phyloP scores from a whole-genome alignment of 2,329 filamentous ascomycete species.

The Cryphonectria nitschkei region DNA sequence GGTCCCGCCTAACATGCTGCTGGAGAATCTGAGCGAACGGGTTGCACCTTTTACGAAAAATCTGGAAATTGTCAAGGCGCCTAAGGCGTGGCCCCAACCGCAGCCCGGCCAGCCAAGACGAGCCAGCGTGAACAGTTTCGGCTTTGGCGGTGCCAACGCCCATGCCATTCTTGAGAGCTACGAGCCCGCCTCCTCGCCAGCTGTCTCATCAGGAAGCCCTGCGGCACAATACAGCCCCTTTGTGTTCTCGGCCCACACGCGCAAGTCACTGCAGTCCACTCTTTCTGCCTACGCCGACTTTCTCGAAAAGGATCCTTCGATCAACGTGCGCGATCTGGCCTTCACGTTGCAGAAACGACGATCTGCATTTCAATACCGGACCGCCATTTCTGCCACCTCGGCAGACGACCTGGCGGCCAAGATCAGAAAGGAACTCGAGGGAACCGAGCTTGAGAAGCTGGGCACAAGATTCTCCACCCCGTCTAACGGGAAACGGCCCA shows the following conservation, averaged over 20 bases:
- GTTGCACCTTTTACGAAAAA: conserved; percentile 37
- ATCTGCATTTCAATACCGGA: background rate
- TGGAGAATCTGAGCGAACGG: conserved; percentile 40
- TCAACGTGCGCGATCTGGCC: background rate
- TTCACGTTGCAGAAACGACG: background rate
- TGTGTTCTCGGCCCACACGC: conserved; percentile 32
- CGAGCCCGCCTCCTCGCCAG: background rate
- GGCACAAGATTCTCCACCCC: background rate
- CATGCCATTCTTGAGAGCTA: conserved; percentile 18
- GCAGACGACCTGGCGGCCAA: background rate
- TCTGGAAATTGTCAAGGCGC: conserved; percentile 29
- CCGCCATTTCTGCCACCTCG: background rate
- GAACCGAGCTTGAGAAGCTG: background rate
- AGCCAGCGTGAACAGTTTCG: conserved; percentile 31
- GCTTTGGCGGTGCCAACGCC: conserved; percentile 23
- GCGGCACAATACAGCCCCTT: conserved; percentile 26
- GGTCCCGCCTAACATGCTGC: conserved; percentile 42
- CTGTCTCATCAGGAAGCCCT: background rate
- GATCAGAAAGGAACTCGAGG: background rate
- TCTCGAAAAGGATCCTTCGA: background rate
- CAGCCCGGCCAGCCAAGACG: background rate
- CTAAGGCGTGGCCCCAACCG: conserved; percentile 31
- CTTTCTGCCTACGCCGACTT: background rate
- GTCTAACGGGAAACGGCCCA: background rate
- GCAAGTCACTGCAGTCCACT: background rate